Evolutionary conservation across 805 yeast genomes (phyloP), one percentile per base, ranked within the genome.

Genomic region (Starmerella bombi): DNA sequence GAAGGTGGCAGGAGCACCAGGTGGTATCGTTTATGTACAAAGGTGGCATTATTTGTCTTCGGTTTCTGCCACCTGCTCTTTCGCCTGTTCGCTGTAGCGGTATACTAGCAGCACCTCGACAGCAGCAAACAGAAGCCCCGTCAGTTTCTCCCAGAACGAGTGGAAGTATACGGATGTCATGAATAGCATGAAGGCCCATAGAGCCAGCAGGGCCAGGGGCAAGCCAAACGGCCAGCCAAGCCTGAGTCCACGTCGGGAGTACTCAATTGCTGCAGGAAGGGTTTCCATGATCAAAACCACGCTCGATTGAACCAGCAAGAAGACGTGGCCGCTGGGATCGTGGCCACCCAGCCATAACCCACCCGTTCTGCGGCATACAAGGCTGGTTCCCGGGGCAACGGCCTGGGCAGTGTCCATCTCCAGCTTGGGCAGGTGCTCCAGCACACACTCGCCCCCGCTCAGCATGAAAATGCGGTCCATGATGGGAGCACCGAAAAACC

Each of bases 251-350:
- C 38, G 3, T 28, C 37, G 25, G 17, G 32, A 6, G 21, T 43
- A 4, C 9, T 32, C 35, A 20, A 32, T 14, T 14, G 15, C 17
- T 17, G 16, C 40, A n/a, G 72, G 75, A 18, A 66, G 44, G 6
- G 73, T 55, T 55, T 86, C 95, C 41, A 74, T 74, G 54, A 80
- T 64, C 48, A 88, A 54, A 42, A 80, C 71, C 41, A 78, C 56
- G 23, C 78, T 70, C 7, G 82, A 67, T 43, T 78, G 80, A 4
- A 78, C 69, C 34, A 88, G 62, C 32, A 91, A 58, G 52, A 86
- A 91, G 1, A 83, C 78, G 56, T 91, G 98, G 0, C 98, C 98
- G 45, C 88, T 78, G 4, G 97, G 94, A 62, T 91, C 98, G 56
- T 84, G 94, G 0, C 98, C 98, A 0, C 94, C 84, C 6, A 50